phyloP scores from a whole-genome alignment of 345 rosid genomes.

The Erucastrum elatum region DNA sequence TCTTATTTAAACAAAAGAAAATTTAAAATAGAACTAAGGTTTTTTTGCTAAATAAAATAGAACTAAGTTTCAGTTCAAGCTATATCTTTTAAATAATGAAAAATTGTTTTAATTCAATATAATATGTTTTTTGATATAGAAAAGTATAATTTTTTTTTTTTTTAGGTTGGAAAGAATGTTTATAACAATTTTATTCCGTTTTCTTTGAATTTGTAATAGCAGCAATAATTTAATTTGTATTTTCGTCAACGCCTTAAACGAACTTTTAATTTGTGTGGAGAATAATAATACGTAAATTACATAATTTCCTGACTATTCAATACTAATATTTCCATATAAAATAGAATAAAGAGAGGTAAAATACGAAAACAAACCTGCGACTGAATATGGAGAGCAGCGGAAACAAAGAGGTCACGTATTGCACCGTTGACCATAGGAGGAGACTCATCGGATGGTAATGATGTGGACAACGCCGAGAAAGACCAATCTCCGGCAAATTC shows the following conservation, averaged over 20 bases:
- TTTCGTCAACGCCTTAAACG: neutral
- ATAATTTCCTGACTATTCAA: neutral
- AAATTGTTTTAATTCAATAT: too few species aligned
- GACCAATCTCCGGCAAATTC: slow-evolving; percentile 3
- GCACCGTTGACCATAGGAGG: slow-evolving; percentile 55
- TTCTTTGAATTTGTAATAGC: too few species aligned
- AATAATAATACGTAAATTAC: neutral
- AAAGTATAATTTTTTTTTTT: too few species aligned
- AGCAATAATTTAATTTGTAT: neutral
- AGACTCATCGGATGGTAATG: slow-evolving; percentile 41
- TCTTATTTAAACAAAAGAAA: too few species aligned
- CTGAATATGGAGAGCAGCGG: slow-evolving; percentile 30
- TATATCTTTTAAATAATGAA: too few species aligned
- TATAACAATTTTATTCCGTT: too few species aligned
- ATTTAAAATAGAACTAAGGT: too few species aligned
- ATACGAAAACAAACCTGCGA: slow-evolving; percentile 46
- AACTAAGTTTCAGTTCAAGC: too few species aligned
- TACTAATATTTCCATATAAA: neutral
- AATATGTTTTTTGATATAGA: too few species aligned
- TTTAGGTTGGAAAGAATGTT: too few species aligned
- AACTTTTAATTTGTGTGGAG: neutral
- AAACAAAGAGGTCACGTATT: slow-evolving; percentile 44
- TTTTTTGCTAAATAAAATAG: too few species aligned
- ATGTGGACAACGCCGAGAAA: slow-evolving; percentile 42
- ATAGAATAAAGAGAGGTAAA: neutral